Base-by-base conservation (phyloP, 2,329 filamentous ascomycete species). In the Mycosphaerella sp. region DNA sequence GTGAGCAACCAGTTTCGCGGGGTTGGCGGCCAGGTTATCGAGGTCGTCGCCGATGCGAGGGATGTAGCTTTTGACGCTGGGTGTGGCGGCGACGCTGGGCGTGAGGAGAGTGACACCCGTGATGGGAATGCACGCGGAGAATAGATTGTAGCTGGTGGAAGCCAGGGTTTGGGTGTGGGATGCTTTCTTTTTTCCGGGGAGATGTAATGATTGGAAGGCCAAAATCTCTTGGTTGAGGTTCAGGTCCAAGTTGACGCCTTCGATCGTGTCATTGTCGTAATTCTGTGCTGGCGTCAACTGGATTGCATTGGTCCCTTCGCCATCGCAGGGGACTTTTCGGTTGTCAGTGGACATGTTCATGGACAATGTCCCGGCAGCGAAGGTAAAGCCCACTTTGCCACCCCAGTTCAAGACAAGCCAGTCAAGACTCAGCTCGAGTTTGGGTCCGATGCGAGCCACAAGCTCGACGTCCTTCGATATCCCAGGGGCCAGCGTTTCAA, bases 331-430 rank as follows among this genome's bases (percentile, higher is more conserved):
- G 5, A 41, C 35, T 12, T 28, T 35, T n/a, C 28, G 32, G 3
- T 27, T 8, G 14, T 49, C 45, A 8, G 36, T 45, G 4, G 45
- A 35, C 2, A 49, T 28, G 14, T 53, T 49, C 9, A 45, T 36
- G 1, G 8, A 35, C 16, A 53, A 13, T 14, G 41, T 41, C 7
- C 45, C 51, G 6, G 51, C 51, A n/a, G 34, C 37, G n/a, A 53
- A 53, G 2, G 30, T 18, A n/a, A 53, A 25, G 6, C 45, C 45
- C 0, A 53, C 51, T 12, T 40, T 41, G 9, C 41, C 35, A 8
- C 51, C 51, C 30, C 49, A 45, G 8, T 41, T 41, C 8, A 53
- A 30, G 6, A 53, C 37, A 12, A 6, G 44, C n/a, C 41, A 42
- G 18, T 49, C 51, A 6, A 53, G 18, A 25, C 44, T 44, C 7